Percentiles rank a stretch among this genome's conserved stretches.
Conservation (phyloP, 345 rosid species). For the Viola odorata region DNA sequence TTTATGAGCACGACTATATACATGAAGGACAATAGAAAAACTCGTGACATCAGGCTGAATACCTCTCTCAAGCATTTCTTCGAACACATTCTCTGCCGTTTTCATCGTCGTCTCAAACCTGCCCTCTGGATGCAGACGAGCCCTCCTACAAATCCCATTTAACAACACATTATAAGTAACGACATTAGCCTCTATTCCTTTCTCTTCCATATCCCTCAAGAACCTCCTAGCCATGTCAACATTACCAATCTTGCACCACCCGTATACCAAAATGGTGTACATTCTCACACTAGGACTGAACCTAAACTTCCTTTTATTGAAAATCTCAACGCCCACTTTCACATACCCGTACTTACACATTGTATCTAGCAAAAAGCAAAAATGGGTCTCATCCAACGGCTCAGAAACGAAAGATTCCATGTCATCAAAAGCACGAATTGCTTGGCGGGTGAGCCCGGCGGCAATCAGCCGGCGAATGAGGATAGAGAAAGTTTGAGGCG, state of each 20-base stretch:
- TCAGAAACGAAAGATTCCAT: conserved; percentile 40
- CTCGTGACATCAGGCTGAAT: conserved; percentile 80
- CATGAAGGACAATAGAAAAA: conserved; percentile 69
- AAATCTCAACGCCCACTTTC: conserved; percentile 56
- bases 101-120: conserved; percentile 59
- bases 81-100: conserved; percentile 68
- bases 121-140: conserved; percentile 61
- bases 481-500: conserved; percentile 52
- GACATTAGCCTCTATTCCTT: conserved; percentile 56
- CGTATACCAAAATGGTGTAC: conserved; percentile 65
- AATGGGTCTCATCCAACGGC: conserved; percentile 20
- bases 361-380: conserved; percentile 64
- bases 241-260: conserved; percentile 70
- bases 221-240: conserved; percentile 77
- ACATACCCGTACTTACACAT: conserved; percentile 72
- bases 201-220: conserved; percentile 57
- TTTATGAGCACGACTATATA: conserved; percentile 78
- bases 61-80: conserved; percentile 70
- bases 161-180: conserved; percentile 69
- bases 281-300: conserved; percentile 38
- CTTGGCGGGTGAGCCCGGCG: conserved; percentile 86
- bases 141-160: conserved; percentile 76
- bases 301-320: conserved; percentile 42
- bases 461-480: conserved; percentile 64
- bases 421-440: conserved; percentile 71